These are phyloP conservation scores for Apophysomyces variabilis DNA, from an alignment of 371 early-diverging fungal genomes.

Conservation along the genomic window DNA sequence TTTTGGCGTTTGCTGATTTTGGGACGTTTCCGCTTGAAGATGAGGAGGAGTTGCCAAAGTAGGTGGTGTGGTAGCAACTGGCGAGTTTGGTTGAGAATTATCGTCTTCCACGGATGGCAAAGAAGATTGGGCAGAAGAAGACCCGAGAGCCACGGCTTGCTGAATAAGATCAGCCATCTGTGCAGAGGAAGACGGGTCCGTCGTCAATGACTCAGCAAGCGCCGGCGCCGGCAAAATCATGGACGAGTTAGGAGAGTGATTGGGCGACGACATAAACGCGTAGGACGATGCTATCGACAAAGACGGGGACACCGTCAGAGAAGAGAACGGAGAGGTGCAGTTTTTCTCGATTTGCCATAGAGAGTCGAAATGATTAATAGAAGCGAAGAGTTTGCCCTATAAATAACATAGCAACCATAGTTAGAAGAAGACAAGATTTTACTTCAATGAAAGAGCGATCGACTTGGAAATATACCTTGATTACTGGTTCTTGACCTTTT, in stretches of 20 bases:
- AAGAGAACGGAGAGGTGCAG: conserved; percentile 48
- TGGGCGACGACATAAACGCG: conserved; percentile 54
- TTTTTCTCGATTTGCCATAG: conserved; percentile 57
- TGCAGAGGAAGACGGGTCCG: conserved; percentile 20
- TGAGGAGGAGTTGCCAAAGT: conserved; percentile 26
- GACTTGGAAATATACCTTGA: conserved; percentile 30
- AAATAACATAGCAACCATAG: too few relatives aligned
- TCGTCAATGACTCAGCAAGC: conserved; percentile 33
- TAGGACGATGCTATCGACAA: conserved; percentile 60
- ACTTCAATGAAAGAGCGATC: background rate
- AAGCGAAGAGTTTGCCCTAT: conserved; percentile 56
- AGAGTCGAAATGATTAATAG: conserved; percentile 50
- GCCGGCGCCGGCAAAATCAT: conserved; percentile 50
- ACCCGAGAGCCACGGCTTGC: conserved; percentile 37
- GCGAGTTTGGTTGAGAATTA: conserved; percentile 37
- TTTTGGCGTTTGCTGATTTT: conserved; percentile 27
- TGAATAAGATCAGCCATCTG: conserved; percentile 42
- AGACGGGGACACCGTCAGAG: conserved; percentile 55
- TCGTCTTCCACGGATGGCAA: conserved; percentile 38
- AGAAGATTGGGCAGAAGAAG: conserved; percentile 32
- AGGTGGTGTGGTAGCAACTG: conserved; percentile 32
- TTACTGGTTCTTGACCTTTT: conserved; percentile 52
- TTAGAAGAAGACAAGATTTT: conserved; percentile 2
- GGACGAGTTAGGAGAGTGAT: conserved; percentile 54
- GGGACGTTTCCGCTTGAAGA: background rate